phyloP scores from a whole-genome alignment of 1,284 basidiomycete species.

The Apiotrichum gamsii region DNA sequence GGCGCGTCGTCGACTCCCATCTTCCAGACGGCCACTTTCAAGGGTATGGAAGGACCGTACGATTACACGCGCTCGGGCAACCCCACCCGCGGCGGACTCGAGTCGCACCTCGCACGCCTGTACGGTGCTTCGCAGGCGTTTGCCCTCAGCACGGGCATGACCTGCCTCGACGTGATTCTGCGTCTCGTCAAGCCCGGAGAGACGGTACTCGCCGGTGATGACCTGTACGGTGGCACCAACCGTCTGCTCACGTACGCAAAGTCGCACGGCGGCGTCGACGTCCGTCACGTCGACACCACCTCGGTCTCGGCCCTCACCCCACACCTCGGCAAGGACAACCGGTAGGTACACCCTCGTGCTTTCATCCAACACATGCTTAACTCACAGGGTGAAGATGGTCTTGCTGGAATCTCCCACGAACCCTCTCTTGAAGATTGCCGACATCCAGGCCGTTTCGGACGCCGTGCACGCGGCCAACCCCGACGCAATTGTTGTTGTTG shows the following conservation, averaged over 20 bases:
- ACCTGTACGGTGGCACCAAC: constrained; percentile 97
- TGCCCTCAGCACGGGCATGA: constrained; percentile 94
- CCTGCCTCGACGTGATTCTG: constrained; percentile 90
- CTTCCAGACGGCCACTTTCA: constrained; percentile 98
- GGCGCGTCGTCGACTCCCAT: constrained; percentile 91
- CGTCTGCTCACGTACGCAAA: constrained; percentile 87
- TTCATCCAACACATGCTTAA: constrained; percentile 5
- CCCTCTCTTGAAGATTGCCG: constrained; percentile 91
- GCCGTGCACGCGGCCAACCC: constrained; percentile 75
- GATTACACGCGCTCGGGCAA: constrained; percentile 96
- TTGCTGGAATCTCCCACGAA: constrained; percentile 97
- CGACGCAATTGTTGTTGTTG: constrained; percentile 80
- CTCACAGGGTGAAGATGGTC: constrained; percentile 63
- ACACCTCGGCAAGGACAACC: constrained; percentile 61
- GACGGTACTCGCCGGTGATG: constrained; percentile 92
- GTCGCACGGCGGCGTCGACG: constrained; percentile 77
- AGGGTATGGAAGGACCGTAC: constrained; percentile 77
- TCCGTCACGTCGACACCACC: constrained; percentile 94
- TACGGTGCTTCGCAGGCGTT: constrained; percentile 83
- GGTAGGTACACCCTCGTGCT: constrained; percentile 22
- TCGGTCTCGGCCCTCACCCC: constrained; percentile 53
- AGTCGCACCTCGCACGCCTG: constrained; percentile 92
- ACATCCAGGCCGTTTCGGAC: constrained; percentile 72
- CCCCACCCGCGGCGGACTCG: constrained; percentile 89
- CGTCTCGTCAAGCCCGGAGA: constrained; percentile 89